Evolutionary conservation across 805 yeast genomes (phyloP), one percentile per base, ranked within the genome.

Genomic region (Lipomyces yamanashiensis): DNA sequence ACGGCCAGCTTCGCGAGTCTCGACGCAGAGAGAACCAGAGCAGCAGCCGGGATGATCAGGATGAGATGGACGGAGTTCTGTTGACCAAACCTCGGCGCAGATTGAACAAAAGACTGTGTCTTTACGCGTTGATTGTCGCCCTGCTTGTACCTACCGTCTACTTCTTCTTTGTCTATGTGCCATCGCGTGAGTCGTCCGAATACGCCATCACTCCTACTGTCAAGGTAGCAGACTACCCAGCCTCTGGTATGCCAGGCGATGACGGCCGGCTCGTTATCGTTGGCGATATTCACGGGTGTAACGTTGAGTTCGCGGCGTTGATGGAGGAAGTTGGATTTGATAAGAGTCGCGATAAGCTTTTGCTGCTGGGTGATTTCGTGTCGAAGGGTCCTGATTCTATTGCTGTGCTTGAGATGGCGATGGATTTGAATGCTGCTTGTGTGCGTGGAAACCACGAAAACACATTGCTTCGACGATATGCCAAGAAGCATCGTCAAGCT

Each of bases 251-350:
- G 63, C 13, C 45, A 40, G 37, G 33, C 59, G 4, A 15, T 10
- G 58, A 45, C n/a, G 59, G 48, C 17, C 59, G 96, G 64, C 72
- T 89, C 15, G 80, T 93, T 3, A 72, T 91, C 53, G 80, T 92
- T 33, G 98, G 98, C 3, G 98, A 92, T 74, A 84, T 92, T 23
- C 98, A 92, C 76, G 98, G 97, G 1, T 86, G 87, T 69, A 84
- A 80, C 70, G 76, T 79, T 7, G 85, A 84, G 70, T 77, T 92
- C 60, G 73, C 74, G 61, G 75, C 79, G 54, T 77, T 93, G 47
- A 76, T 92, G 60, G 70, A 78, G 8, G 81, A 84, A 70, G 70
- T 84, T 21, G 74, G 80, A 12, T 84, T 80, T 70, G 79, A 84
- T 61, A 73, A 74, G 15, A 71, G 78, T 21, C 70, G 74, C 8